Base-by-base conservation (phyloP, 495 filamentous ascomycete genomes). In the Apiosordaria backusii region DNA sequence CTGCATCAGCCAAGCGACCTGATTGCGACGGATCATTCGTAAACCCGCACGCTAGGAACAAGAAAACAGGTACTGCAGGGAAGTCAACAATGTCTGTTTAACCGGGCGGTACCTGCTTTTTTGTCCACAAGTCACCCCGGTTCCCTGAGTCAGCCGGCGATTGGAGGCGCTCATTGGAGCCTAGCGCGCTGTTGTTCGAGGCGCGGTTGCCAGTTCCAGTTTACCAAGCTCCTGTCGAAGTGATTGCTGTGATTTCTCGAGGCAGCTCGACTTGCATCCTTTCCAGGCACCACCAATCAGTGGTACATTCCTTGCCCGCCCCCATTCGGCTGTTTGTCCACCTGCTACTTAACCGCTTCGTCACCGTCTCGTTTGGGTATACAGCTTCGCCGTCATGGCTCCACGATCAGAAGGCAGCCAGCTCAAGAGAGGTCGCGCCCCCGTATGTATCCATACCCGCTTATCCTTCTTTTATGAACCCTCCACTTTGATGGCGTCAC, bases 331-430 rank as follows among this genome's bases (percentile, higher is more conserved):
- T 25, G 60, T 65, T 62, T 68, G 40, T 50, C 50, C 63, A 60
- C 3, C 62, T 57, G 50, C 62, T 63, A 65, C 58, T 64, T 57
- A 65, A 73, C 40, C 64, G 7, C 54, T 55, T 22, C 35, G 10
- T 58, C 57, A 18, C 26, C 22, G 45, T 24, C 57, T 22, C 65
- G 22, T n/a, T n/a, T n/a, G n/a, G n/a, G n/a, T n/a, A 19, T 29
- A 15, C 26, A 53, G 64, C 40, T 67, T 52, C 26, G 27, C 45
- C 67, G 65, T 67, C 67, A 86, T 86, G 84, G 81, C 82, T 79
- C 83, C 83, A 65, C 82, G 81, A 50, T 67, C 70, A 72, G 84
- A 84, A 76, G 81, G 80, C 76, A 81, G 78, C 76, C 82, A 84
- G 76, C 80, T 84, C 72, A 86, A 86, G 75, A 77, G 84, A 70